Conservation (phyloP, 192 early-diverging fungal species). For the Phycomyces nitens region DNA sequence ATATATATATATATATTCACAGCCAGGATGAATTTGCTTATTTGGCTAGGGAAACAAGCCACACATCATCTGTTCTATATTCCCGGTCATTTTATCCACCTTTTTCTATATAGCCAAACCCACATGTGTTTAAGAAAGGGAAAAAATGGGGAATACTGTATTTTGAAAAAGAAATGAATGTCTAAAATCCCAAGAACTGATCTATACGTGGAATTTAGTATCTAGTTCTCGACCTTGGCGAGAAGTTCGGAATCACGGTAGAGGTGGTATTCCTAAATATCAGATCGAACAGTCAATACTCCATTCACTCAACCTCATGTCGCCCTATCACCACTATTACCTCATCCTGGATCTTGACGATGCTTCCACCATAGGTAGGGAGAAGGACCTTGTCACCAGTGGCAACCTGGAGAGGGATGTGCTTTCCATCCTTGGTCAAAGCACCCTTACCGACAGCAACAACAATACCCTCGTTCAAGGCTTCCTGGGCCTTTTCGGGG, state of each 20-base stretch:
- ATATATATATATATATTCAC: too few species aligned
- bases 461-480: conserved; percentile 92
- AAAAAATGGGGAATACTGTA: too few species aligned
- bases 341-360: conserved; percentile 86
- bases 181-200: too few species aligned
- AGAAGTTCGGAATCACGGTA: conserved; percentile 91
- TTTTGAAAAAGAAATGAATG: too few species aligned
- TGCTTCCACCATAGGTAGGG: conserved; percentile 89
- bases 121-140: too few species aligned
- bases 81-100: too few species aligned
- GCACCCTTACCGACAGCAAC: conserved; percentile 90
- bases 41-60: too few species aligned
- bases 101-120: too few species aligned
- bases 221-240: conserved; percentile 67
- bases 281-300: not conserved
- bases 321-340: conserved; percentile 5
- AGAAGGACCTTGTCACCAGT: conserved; percentile 94
- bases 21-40: too few species aligned
- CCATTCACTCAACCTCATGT: not conserved
- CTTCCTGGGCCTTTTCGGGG: conserved; percentile 96
- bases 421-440: conserved; percentile 79
- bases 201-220: too few species aligned
- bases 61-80: too few species aligned
- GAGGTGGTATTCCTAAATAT: conserved; percentile 69
- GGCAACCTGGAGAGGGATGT: conserved; percentile 73